Base-by-base conservation (phyloP, 768 basidiomycete genomes). In the Naganishia friedmannii region DNA sequence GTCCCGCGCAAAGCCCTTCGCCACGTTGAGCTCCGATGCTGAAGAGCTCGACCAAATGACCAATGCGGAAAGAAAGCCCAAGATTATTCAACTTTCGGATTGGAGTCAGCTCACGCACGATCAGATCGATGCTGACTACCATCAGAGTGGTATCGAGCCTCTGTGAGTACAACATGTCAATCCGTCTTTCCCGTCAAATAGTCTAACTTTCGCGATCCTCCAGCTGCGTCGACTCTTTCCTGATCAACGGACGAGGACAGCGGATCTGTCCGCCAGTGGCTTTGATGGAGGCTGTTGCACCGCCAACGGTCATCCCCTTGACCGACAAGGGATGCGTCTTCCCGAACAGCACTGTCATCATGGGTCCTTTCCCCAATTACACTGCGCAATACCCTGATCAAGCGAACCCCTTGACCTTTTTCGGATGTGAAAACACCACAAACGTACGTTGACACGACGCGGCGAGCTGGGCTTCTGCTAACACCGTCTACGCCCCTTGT, bases 211-310 rank as follows among this genome's bases (percentile, higher is more conserved):
- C n/a, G n/a, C n/a, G n/a, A 23, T 23, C 28, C 2, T 15, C 21
- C 21, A 70, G 69, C n/a, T 70, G 69, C 37, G 42, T 70, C 10
- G 69, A 70, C 53, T 70, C 69, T 34, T 65, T 53, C 23, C 51
- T 70, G 53, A 70, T 70, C 51, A 70, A 70, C 28, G 69, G 69
- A 32, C 69, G 69, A 31, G 69, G 69, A 13, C 58, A 70, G 32
- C 58, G 63, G 6, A 65, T 65, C 17, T 70, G 69, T 55, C 69
- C 69, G 13, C 34, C 57, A 26, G 53, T 56, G 2, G 15, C 28
- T 5, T 31, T 48, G 9, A 53, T 70, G 46, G 39, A 58, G 29
- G 23, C 68, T 17, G 58, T 69, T 31, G 55, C 68, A 3, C 56
- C 56, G 9, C 68, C 68, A 8, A 32, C 60, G 1, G 60, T 60